These are phyloP conservation scores for Papilionanthe hybrid DNA, from an alignment of 116 monocot genomes.

Conservation along the genomic window DNA sequence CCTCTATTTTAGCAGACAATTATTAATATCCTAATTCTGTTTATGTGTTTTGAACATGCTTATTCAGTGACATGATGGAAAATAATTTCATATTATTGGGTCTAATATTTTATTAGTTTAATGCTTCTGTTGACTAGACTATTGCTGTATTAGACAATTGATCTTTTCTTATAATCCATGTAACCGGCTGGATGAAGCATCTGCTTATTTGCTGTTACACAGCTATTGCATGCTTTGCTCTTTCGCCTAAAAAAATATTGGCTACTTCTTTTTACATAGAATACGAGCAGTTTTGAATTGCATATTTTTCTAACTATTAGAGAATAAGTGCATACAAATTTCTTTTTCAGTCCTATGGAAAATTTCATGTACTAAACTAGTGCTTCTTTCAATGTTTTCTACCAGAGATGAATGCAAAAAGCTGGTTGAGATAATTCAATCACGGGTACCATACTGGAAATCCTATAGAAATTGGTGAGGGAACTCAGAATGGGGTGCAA, in stretches of 20 bases:
- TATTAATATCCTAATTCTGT: not conserved
- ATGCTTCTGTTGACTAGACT: not conserved
- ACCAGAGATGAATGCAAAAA: constrained; percentile 54
- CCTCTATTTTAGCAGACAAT: not conserved
- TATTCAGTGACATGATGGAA: not conserved
- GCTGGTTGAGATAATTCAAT: constrained; percentile 43
- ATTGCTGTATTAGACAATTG: not conserved
- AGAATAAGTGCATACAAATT: not conserved
- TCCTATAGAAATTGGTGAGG: constrained; percentile 18
- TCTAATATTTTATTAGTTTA: not conserved
- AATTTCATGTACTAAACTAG: not conserved
- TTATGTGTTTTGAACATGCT: not conserved
- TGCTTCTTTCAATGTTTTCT: not conserved
- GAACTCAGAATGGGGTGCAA: constrained; percentile 10
- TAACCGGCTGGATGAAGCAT: not conserved
- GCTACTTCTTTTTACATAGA: not conserved
- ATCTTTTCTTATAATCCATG: not conserved
- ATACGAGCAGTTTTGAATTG: not conserved
- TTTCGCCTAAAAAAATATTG: not conserved
- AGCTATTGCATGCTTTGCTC: not conserved
- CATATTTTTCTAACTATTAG: not conserved
- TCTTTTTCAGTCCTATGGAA: not conserved
- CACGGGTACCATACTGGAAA: constrained; percentile 43
- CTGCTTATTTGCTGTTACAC: not conserved
- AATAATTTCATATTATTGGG: not conserved